Conservation (phyloP, 1,284 basidiomycete genomes). For the Entoloma clypeatum region DNA sequence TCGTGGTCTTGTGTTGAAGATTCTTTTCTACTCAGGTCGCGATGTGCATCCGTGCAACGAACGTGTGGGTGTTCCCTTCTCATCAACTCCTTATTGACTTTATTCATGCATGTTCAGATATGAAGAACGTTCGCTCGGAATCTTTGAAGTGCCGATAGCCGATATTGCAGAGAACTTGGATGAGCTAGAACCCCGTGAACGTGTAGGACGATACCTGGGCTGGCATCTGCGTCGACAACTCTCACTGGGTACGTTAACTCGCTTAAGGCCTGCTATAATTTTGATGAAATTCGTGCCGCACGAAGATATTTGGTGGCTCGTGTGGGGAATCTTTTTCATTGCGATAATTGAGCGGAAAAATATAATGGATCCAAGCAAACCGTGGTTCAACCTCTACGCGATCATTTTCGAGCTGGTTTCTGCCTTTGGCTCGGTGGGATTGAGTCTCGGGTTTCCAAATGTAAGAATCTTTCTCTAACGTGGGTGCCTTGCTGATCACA, state of each 20-base stretch:
- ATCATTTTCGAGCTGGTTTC: conserved; percentile 65
- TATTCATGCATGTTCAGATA: conserved; percentile 31
- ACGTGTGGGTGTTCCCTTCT: conserved; percentile 54
- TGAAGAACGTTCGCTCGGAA: conserved; percentile 67
- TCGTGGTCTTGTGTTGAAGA: conserved; percentile 2
- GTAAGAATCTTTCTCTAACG: conserved; percentile 28
- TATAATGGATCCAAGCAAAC: conserved; percentile 50
- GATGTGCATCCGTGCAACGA: conserved; percentile 73
- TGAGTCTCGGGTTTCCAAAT: conserved; percentile 65
- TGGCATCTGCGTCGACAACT: conserved; percentile 71
- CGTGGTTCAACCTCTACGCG: conserved; percentile 67
- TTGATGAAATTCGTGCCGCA: too few relatives aligned
- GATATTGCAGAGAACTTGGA: conserved; percentile 43
- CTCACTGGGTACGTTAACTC: conserved; percentile 32
- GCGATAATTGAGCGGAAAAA: conserved; percentile 66
- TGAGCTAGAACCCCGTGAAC: conserved; percentile 36
- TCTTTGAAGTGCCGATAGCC: conserved; percentile 54
- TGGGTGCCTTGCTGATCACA: background rate
- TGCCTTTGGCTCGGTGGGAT: conserved; percentile 67
- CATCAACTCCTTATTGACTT: background rate
- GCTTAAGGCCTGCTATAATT: too few relatives aligned
- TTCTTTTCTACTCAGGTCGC: conserved; percentile 36
- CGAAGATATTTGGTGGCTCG: conserved; percentile 56
- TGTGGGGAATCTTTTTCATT: conserved; percentile 60
- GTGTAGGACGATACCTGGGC: conserved; percentile 50